phyloP scores from a whole-genome alignment of 1,284 basidiomycete species.

The Cryptococcus sp. region DNA sequence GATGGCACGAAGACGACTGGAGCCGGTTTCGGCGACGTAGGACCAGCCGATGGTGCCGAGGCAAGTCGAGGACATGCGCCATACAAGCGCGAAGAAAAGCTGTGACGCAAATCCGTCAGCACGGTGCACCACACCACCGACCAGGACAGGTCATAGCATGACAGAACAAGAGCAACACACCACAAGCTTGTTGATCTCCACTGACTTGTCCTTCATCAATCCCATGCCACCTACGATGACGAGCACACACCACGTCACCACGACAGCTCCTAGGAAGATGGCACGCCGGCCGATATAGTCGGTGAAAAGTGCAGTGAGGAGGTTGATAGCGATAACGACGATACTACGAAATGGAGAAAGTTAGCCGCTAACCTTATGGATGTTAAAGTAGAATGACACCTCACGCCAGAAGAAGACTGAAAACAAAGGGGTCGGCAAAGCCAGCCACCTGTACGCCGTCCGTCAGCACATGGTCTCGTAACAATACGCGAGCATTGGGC shows the following conservation, averaged over 20 bases:
- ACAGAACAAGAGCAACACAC: conserved; percentile 7
- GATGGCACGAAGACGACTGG: conserved; percentile 14
- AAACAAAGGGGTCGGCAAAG: conserved; percentile 33
- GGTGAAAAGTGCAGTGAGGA: conserved; percentile 25
- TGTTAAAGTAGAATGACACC: background rate
- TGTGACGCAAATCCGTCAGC: conserved; percentile 15
- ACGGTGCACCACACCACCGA: too few species aligned
- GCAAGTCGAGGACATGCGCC: conserved; percentile 12
- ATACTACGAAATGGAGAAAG: conserved; percentile 1
- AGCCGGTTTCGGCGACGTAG: conserved; percentile 15
- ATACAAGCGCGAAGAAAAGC: conserved; percentile 15
- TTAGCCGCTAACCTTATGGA: too few species aligned
- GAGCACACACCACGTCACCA: conserved; percentile 19
- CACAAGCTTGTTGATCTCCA: conserved; percentile 18
- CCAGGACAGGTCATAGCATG: background rate
- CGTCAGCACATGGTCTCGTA: too few species aligned
- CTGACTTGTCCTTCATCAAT: conserved; percentile 13
- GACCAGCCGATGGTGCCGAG: conserved; percentile 14
- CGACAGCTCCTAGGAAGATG: conserved; percentile 21
- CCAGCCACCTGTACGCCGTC: conserved; percentile 9
- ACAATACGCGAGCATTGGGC: too few species aligned
- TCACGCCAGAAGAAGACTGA: conserved; percentile 27
- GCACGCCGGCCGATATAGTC: conserved; percentile 33
- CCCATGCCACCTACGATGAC: conserved; percentile 32
- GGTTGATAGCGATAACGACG: conserved; percentile 23